Evolutionary conservation across 768 basidiomycete genomes (phyloP).

Genomic region (Lactarius indigo): DNA sequence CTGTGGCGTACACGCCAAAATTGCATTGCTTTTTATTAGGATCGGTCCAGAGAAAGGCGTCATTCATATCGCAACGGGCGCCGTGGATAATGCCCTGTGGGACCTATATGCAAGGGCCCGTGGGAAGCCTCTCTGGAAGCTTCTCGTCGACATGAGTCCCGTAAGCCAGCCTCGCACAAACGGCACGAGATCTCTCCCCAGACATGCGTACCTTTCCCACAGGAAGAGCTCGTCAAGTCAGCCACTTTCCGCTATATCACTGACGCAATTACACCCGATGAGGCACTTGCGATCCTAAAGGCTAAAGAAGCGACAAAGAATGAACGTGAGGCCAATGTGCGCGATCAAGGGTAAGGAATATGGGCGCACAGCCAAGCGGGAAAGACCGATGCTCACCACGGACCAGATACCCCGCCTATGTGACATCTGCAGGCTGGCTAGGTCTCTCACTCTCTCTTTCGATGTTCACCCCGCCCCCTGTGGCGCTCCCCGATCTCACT

Average conservation of each 20-base stretch:
- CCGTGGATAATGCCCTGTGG: slow-evolving; percentile 92
- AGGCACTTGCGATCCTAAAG: slow-evolving; percentile 80
- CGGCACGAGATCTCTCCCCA: background rate
- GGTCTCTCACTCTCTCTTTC: slow-evolving; percentile 38
- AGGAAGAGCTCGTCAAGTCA: slow-evolving; percentile 78
- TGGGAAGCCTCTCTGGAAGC: slow-evolving; percentile 90
- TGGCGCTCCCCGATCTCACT: background rate
- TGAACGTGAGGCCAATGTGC: slow-evolving; percentile 73
- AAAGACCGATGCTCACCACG: background rate
- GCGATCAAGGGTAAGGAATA: slow-evolving; percentile 54
- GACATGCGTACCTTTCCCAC: background rate
- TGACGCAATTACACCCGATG: slow-evolving; percentile 88
- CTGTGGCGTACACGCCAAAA: background rate
- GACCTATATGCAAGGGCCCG: slow-evolving; percentile 83
- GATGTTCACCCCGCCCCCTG: background rate
- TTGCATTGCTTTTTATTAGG: slow-evolving; percentile 38
- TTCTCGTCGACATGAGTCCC: slow-evolving; percentile 87
- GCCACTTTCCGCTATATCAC: slow-evolving; percentile 88
- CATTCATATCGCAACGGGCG: slow-evolving; percentile 84
- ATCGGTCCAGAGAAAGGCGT: slow-evolving; percentile 96
- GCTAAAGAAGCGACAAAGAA: slow-evolving; percentile 72
- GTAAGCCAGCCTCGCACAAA: slow-evolving; percentile 34
- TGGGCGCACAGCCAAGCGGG: background rate
- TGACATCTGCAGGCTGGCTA: slow-evolving; percentile 92
- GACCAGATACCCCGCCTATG: slow-evolving; percentile 84